phyloP scores from a whole-genome alignment of 345 rosid species.

The Salix caprea region DNA sequence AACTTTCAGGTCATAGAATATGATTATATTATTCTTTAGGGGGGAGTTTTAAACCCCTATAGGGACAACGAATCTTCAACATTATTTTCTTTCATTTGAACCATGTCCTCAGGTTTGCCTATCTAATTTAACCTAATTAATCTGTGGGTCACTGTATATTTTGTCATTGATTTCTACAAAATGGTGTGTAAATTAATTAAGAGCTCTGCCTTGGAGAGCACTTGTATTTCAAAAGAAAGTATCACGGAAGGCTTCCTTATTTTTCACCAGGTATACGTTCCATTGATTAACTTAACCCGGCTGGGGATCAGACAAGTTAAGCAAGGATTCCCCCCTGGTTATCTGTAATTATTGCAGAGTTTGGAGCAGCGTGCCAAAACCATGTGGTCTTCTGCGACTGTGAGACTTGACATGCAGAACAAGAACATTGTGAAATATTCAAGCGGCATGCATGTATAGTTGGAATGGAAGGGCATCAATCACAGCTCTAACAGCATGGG shows the following conservation, averaged over 20 bases:
- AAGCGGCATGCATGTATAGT: constrained; percentile 11
- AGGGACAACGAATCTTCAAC: constrained; percentile 28
- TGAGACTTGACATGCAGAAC: constrained; percentile 26
- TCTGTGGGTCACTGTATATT: neutral
- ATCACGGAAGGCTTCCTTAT: neutral
- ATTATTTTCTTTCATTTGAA: constrained; percentile 7
- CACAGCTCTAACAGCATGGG: constrained; percentile 29
- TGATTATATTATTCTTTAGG: no score
- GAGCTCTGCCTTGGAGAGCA: neutral
- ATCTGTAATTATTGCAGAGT: constrained; percentile 4
- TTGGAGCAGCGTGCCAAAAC: constrained; percentile 5
- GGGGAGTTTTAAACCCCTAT: neutral
- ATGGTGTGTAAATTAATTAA: neutral
- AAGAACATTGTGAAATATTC: constrained; percentile 7
- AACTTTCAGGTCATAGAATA: no score
- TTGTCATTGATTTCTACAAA: constrained; percentile 5
- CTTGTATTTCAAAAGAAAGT: neutral
- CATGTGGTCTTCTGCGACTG: constrained; percentile 23
- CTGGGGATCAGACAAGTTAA: neutral
- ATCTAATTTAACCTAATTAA: constrained; percentile 1
- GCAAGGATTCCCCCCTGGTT: neutral
- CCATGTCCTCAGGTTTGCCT: constrained; percentile 7
- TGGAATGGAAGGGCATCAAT: constrained; percentile 33
- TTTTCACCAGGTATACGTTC: neutral
- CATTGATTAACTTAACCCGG: no score